A percentile compares a stretch with the other conserved stretches of the same genome.
Evolutionary conservation across 2,329 filamentous ascomycete species (phyloP).

Genomic region (Drechslera avenae): DNA sequence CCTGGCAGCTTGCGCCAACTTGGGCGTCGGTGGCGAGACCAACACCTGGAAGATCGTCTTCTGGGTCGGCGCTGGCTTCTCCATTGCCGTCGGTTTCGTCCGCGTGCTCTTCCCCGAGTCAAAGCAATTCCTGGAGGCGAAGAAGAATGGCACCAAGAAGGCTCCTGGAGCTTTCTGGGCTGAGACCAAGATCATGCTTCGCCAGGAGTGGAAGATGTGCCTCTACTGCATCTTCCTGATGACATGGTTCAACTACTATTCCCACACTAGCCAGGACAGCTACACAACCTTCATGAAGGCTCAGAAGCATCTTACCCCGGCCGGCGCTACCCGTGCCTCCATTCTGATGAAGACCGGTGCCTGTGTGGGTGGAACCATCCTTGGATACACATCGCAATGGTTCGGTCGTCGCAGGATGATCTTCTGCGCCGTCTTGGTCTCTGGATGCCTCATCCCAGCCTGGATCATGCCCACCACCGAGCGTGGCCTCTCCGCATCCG

Average conservation of each 20-base stretch:
- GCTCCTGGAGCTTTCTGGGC: constrained; percentile 64
- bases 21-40: constrained; percentile 68
- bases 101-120: constrained; percentile 75
- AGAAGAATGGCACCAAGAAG: constrained; percentile 61
- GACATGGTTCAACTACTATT: constrained; percentile 70
- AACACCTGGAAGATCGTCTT: constrained; percentile 77
- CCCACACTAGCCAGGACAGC: constrained; percentile 78
- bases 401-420: constrained; percentile 74
- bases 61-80: constrained; percentile 72
- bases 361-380: constrained; percentile 72
- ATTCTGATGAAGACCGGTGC: constrained; percentile 82
- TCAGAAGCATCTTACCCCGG: constrained; percentile 70
- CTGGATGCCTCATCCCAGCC: constrained; percentile 67
- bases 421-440: constrained; percentile 64
- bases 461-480: constrained; percentile 71
- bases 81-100: constrained; percentile 70
- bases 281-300: constrained; percentile 81
- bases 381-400: constrained; percentile 77
- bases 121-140: constrained; percentile 74
- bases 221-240: constrained; percentile 79
- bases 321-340: constrained; percentile 70
- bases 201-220: constrained; percentile 75
- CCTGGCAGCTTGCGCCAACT: constrained; percentile 74
- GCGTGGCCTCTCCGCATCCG: constrained; percentile 63
- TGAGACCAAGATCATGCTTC: constrained; percentile 71